Evolutionary conservation across 1,284 basidiomycete species (phyloP).

Genomic region (Ustilago xerochloae): DNA sequence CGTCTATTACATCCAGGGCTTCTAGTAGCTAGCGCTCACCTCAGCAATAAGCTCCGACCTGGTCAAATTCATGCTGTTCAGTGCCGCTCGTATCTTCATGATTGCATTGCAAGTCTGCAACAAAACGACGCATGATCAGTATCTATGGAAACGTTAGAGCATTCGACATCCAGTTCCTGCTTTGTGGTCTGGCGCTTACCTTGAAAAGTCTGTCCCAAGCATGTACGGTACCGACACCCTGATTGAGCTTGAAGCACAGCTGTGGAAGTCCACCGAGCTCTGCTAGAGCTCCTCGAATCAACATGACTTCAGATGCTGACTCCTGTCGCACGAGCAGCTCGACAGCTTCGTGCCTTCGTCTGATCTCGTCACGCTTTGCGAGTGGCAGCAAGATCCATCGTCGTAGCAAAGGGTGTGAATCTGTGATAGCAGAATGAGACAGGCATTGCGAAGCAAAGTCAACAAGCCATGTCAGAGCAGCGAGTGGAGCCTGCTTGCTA

Average conservation of each 20-base stretch:
- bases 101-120: slow-evolving; percentile 39
- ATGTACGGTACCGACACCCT: slow-evolving; percentile 17
- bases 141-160: too few relatives aligned
- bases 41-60: slow-evolving; percentile 20
- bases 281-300: slow-evolving; percentile 18
- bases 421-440: not conserved
- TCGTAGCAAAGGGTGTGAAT: slow-evolving; percentile 29
- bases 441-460: too few relatives aligned
- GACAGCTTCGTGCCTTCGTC: slow-evolving; percentile 37
- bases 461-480: not conserved
- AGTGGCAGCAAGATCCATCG: slow-evolving; percentile 43
- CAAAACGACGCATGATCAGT: too few relatives aligned
- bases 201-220: slow-evolving; percentile 30
- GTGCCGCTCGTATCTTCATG: slow-evolving; percentile 19
- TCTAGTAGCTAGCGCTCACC: not conserved
- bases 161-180: too few relatives aligned
- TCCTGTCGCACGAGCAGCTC: slow-evolving; percentile 33
- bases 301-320: slow-evolving; percentile 9
- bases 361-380: slow-evolving; percentile 16
- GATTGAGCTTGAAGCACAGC: slow-evolving; percentile 29
- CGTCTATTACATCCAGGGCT: not conserved
- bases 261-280: slow-evolving; percentile 27
- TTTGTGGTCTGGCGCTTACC: slow-evolving; percentile 14
- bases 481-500: too few relatives aligned
- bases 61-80: slow-evolving; percentile 14